These are phyloP conservation scores for Mycosphaerella arachidis DNA, from an alignment of 2,329 filamentous ascomycete genomes.

Conservation along the genomic window DNA sequence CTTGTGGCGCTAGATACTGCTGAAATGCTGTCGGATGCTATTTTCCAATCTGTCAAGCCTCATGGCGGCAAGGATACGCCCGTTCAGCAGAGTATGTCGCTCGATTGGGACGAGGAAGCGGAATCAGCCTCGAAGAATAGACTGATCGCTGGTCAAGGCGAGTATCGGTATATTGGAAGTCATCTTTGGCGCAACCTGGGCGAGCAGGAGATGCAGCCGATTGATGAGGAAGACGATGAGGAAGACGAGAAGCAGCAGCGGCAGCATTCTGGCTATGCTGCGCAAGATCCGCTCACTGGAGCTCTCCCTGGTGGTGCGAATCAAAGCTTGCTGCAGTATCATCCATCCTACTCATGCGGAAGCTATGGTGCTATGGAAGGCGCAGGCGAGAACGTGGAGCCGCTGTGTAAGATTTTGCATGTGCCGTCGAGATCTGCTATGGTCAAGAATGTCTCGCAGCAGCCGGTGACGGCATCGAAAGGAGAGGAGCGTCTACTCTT, in stretches of 20 bases:
- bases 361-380: conserved; percentile 50
- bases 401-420: conserved; percentile 65
- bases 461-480: conserved; percentile 52
- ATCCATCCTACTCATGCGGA: conserved; percentile 50
- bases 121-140: conserved; percentile 4
- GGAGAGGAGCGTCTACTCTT: conserved; percentile 56
- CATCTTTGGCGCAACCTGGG: conserved; percentile 17
- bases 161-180: conserved; percentile 39
- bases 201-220: conserved; percentile 18
- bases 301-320: conserved; percentile 14
- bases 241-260: conserved; percentile 13
- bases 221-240: conserved; percentile 17
- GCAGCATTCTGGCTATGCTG: conserved; percentile 11
- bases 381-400: conserved; percentile 66
- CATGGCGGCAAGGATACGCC: not conserved
- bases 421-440: conserved; percentile 53
- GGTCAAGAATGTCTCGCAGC: conserved; percentile 39
- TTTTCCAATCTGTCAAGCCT: not conserved
- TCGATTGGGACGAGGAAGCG: not conserved
- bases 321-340: conserved; percentile 36
- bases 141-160: conserved; percentile 27
- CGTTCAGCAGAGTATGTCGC: not conserved
- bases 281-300: conserved; percentile 18
- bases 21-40: not conserved
- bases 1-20: not conserved